Conservation (phyloP, 768 basidiomycete species). For the Serendipita indica region DNA sequence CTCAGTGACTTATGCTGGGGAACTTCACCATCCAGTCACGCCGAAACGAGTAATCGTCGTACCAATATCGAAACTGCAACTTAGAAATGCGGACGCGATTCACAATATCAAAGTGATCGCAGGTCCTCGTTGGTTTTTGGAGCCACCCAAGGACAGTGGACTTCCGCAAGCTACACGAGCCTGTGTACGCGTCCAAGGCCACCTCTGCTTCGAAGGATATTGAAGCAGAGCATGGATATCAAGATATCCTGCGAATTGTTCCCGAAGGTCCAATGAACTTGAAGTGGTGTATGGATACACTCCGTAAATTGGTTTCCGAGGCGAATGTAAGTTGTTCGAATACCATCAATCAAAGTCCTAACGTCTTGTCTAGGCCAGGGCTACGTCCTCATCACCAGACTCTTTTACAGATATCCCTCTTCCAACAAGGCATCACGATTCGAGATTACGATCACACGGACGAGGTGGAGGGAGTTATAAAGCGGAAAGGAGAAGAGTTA, state of each 20-base stretch:
- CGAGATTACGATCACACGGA: slow-evolving; percentile 56
- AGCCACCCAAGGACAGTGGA: slow-evolving; percentile 57
- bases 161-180: slow-evolving; percentile 17
- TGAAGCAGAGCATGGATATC: slow-evolving; percentile 53
- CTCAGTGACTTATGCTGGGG: slow-evolving; percentile 62
- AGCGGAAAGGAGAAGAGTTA: slow-evolving; percentile 39
- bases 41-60: slow-evolving; percentile 61
- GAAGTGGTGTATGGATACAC: slow-evolving; percentile 81
- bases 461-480: slow-evolving; percentile 52
- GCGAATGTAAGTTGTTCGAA: slow-evolving; percentile 55
- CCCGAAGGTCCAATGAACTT: slow-evolving; percentile 72
- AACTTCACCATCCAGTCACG: slow-evolving; percentile 47
- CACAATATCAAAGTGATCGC: slow-evolving; percentile 84
- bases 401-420: slow-evolving; percentile 53
- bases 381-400: slow-evolving; percentile 16
- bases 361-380: slow-evolving; percentile 7
- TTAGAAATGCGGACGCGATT: slow-evolving; percentile 44
- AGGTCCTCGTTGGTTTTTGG: slow-evolving; percentile 71
- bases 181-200: neutral
- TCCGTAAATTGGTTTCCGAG: slow-evolving; percentile 62
- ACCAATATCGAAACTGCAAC: slow-evolving; percentile 56
- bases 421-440: slow-evolving; percentile 67
- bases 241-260: slow-evolving; percentile 88
- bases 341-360: neutral
- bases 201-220: neutral